Percentiles rank a stretch among this genome's conserved stretches.
Conservation (phyloP, 331 rosid genomes). For the Quercus lobata region DNA sequence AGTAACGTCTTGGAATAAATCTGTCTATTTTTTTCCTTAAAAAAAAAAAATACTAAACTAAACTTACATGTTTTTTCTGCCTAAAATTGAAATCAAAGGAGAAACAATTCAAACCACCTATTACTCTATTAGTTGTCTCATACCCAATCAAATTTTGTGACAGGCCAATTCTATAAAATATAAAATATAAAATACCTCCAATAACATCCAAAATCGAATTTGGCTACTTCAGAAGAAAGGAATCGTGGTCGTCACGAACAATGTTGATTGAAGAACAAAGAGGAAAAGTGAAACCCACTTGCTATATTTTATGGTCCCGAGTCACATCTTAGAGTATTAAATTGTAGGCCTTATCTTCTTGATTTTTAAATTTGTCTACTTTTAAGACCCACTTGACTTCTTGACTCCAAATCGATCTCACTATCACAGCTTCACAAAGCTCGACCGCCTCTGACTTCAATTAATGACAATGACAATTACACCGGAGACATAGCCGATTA, state of each 20-base stretch:
- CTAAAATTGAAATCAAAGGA: not conserved
- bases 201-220: not conserved
- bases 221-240: not conserved
- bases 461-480: not conserved
- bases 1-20: no score
- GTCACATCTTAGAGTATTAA: no score
- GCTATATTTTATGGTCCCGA: no score
- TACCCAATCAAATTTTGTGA: not conserved
- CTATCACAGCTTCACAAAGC: not conserved
- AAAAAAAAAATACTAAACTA: no score
- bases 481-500: not conserved
- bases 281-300: no score
- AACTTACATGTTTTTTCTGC: not conserved
- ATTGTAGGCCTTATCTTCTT: no score
- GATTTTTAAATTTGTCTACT: no score
- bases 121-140: not conserved
- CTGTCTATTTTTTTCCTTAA: no score
- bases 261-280: not conserved
- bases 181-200: not conserved
- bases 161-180: not conserved
- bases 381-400: not conserved
- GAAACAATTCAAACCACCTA: not conserved
- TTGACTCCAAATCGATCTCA: no score
- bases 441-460: not conserved
- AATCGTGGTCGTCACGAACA: not conserved